Conservation (phyloP, 176 grass and related monocot species). For the Alloteropsis semialata region DNA sequence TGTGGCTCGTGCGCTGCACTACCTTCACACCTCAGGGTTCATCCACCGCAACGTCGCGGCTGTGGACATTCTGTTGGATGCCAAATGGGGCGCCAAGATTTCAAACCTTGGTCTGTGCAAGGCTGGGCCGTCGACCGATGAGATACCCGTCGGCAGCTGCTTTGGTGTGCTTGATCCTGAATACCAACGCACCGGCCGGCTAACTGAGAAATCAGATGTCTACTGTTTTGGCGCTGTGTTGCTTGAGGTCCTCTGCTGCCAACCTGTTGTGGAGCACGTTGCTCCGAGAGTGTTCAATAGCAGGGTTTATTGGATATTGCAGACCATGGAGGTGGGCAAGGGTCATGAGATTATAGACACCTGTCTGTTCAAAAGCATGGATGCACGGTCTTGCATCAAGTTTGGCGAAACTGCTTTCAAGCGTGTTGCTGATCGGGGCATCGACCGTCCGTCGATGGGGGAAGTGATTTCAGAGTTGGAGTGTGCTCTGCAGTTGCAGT, state of each 20-base stretch:
- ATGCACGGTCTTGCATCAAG: background rate
- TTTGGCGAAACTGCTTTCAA: background rate
- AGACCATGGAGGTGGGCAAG: background rate
- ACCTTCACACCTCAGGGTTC: background rate
- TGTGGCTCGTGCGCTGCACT: background rate
- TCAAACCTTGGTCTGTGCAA: background rate
- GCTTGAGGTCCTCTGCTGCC: background rate
- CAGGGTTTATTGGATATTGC: background rate
- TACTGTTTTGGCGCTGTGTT: background rate
- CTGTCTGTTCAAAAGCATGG: background rate
- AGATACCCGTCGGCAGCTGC: background rate
- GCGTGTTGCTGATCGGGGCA: background rate
- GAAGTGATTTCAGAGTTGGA: background rate
- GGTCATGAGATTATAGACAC: background rate
- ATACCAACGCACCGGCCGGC: rapidly evolving
- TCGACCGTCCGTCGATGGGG: background rate
- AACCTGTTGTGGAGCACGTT: background rate
- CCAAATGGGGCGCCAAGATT: background rate
- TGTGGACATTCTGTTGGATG: background rate
- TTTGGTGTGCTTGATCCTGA: background rate
- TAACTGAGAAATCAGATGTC: background rate
- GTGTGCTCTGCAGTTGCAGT: background rate
- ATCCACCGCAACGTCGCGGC: background rate
- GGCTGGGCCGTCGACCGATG: background rate
- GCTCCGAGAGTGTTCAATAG: too few species aligned